phyloP scores from a whole-genome alignment of 2,329 filamentous ascomycete genomes.

The Pestalotiopsis sp. region DNA sequence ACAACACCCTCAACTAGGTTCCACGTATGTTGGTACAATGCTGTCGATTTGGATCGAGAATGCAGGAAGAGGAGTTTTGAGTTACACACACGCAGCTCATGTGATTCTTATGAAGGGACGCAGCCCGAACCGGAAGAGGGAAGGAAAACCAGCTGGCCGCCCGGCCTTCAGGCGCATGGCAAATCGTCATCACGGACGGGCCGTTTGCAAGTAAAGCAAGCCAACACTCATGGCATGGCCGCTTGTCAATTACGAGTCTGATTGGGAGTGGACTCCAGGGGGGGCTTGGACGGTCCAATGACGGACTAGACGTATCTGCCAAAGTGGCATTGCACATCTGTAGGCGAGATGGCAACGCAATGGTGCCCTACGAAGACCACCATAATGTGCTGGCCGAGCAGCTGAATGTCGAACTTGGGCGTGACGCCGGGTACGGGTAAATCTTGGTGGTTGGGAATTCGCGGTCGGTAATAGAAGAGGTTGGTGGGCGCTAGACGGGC shows the following conservation, averaged over 20 bases:
- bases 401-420: neutral
- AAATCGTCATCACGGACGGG: constrained; percentile 5
- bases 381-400: constrained; percentile 5
- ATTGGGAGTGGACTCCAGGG: neutral
- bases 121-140: constrained; percentile 16
- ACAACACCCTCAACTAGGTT: neutral
- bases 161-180: neutral
- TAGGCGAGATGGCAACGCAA: neutral
- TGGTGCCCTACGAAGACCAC: neutral
- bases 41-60: neutral
- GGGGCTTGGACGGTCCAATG: neutral
- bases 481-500: constrained; percentile 4
- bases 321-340: neutral
- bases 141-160: constrained; percentile 16
- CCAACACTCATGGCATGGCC: neutral
- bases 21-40: neutral
- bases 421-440: neutral
- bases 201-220: neutral
- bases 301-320: neutral
- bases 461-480: neutral
- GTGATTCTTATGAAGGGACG: constrained; percentile 20
- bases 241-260: neutral
- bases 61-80: constrained; percentile 15
- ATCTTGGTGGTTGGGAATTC: constrained; percentile 9
- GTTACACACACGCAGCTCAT: constrained; percentile 14